A percentile compares a stretch with the other conserved stretches of the same genome.
Evolutionary conservation across 177 flowering plant species (phyloP).

Genomic region (Vitis hybrid): DNA sequence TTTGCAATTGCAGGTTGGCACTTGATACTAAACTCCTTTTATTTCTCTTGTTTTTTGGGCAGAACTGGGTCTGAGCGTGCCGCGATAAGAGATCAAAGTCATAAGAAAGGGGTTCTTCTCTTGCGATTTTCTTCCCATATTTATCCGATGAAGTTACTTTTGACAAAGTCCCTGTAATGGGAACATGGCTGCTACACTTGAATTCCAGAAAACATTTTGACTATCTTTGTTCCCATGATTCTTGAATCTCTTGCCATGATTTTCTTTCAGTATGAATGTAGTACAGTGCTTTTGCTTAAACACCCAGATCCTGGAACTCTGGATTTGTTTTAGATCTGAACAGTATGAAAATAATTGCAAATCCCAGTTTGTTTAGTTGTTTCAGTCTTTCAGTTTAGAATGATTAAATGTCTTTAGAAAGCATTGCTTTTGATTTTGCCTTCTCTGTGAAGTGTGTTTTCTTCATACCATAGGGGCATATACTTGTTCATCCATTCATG

Average conservation of each 20-base stretch:
- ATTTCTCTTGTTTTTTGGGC: conserved; percentile 17
- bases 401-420: too few relatives aligned
- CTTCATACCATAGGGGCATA: too few relatives aligned
- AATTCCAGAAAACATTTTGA: background rate
- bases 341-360: too few relatives aligned
- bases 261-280: background rate
- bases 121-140: conserved; percentile 4
- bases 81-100: conserved; percentile 40
- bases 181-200: conserved; percentile 10
- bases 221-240: background rate
- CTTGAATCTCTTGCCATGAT: background rate
- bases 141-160: background rate
- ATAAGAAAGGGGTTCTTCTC: conserved; percentile 16
- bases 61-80: conserved; percentile 68
- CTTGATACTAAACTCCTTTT: conserved; percentile 7
- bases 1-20: too few relatives aligned
- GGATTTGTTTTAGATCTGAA: too few relatives aligned
- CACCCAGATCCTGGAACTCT: background rate
- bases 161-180: background rate
- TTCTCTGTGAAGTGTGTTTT: too few relatives aligned
- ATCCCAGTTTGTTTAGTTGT: too few relatives aligned
- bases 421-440: background rate
- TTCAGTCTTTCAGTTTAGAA: too few relatives aligned
- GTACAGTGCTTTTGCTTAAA: background rate
- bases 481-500: too few relatives aligned